A percentile compares a stretch with the other conserved stretches of the same genome.
Conservation (phyloP, 805 yeast genomes). For the Lipomyces oligophaga region DNA sequence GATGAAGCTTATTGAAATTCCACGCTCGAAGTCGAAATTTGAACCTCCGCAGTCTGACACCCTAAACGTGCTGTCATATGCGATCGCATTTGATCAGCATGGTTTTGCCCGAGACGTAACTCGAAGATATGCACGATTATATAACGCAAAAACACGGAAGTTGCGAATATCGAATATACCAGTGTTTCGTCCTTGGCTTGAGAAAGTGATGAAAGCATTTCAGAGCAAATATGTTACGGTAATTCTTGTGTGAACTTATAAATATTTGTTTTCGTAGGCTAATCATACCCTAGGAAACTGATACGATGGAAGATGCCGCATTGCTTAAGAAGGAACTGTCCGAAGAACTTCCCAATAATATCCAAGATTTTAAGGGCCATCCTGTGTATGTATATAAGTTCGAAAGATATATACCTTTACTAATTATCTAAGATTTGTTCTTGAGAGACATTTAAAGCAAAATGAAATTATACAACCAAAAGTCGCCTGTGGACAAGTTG, state of each 20-base stretch:
- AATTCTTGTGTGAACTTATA: slow-evolving; percentile 26
- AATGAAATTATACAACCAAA: slow-evolving; percentile 70
- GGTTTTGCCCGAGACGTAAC: slow-evolving; percentile 79
- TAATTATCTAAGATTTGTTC: slow-evolving; percentile 47
- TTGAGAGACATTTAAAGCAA: slow-evolving; percentile 67
- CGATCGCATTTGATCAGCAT: slow-evolving; percentile 64
- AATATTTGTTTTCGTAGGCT: background rate
- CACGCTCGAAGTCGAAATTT: slow-evolving; percentile 53
- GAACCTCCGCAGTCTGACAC: slow-evolving; percentile 69
- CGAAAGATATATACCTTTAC: background rate
- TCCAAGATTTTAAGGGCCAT: slow-evolving; percentile 80
- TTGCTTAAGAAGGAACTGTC: slow-evolving; percentile 56
- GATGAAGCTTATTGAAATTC: slow-evolving; percentile 57
- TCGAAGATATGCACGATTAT: slow-evolving; percentile 67
- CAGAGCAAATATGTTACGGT: slow-evolving; percentile 32
- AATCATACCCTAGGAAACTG: slow-evolving; percentile 31
- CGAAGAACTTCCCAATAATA: slow-evolving; percentile 85
- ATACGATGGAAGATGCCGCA: slow-evolving; percentile 57
- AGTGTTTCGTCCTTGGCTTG: slow-evolving; percentile 60
- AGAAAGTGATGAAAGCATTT: slow-evolving; percentile 41
- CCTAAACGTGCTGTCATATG: slow-evolving; percentile 64
- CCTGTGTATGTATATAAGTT: slow-evolving; percentile 46
- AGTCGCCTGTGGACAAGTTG: slow-evolving; percentile 66
- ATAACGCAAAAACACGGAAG: slow-evolving; percentile 69
- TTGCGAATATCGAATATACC: slow-evolving; percentile 63